Evolutionary conservation across 1,284 basidiomycete genomes (phyloP).

Genomic region (Phlebopus sp.): DNA sequence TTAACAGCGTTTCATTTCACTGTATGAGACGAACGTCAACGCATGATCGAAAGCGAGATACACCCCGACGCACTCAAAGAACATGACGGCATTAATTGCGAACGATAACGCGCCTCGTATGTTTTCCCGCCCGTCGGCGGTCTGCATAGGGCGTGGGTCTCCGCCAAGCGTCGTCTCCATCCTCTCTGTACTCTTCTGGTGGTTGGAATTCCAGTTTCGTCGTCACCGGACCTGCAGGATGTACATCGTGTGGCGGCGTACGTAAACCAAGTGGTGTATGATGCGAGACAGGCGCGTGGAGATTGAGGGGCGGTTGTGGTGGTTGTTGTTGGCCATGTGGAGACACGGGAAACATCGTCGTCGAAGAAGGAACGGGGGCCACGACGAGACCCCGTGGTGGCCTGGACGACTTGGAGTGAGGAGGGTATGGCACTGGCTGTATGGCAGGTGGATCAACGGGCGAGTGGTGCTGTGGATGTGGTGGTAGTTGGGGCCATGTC

Average conservation of each 20-base stretch:
- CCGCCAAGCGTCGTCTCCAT: slow-evolving; percentile 62
- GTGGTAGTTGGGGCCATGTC: slow-evolving; percentile 26
- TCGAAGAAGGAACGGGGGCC: slow-evolving; percentile 24
- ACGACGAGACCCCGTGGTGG: slow-evolving; percentile 24
- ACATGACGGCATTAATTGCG: slow-evolving; percentile 36
- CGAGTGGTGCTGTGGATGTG: slow-evolving; percentile 26
- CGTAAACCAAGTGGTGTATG: slow-evolving; percentile 37
- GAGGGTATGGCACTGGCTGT: slow-evolving; percentile 12
- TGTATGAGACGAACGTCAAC: too few relatives aligned
- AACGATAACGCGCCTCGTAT: slow-evolving; percentile 63
- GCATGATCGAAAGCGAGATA: too few relatives aligned
- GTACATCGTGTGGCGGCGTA: slow-evolving; percentile 45
- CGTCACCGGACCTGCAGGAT: slow-evolving; percentile 16
- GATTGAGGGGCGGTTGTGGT: slow-evolving; percentile 40
- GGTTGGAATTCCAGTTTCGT: slow-evolving; percentile 41
- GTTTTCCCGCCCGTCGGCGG: slow-evolving; percentile 68
- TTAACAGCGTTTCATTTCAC: too few relatives aligned
- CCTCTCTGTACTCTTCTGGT: slow-evolving; percentile 44
- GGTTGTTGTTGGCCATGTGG: slow-evolving; percentile 34
- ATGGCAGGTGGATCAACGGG: slow-evolving; percentile 22
- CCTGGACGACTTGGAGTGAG: slow-evolving; percentile 15
- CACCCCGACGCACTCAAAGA: slow-evolving; percentile 7
- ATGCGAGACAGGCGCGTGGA: slow-evolving; percentile 37
- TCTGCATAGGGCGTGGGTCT: slow-evolving; percentile 65
- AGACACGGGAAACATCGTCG: slow-evolving; percentile 27